Conservation (phyloP, 2,329 filamentous ascomycete genomes). For the Monilinia aucupariae region DNA sequence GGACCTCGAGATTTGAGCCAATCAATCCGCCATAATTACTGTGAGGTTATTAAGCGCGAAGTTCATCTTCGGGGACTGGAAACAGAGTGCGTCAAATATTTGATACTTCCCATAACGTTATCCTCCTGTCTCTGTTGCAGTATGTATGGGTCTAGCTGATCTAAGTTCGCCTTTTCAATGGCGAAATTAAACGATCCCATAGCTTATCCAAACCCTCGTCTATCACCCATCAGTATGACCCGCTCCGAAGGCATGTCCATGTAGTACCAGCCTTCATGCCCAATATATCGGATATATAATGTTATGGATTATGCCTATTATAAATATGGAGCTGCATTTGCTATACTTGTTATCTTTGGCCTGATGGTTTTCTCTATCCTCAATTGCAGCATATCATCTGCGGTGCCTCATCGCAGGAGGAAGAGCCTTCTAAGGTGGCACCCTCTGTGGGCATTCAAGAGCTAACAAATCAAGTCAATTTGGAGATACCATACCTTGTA, state of each 20-base stretch:
- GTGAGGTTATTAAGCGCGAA: not conserved
- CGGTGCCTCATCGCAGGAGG: not conserved
- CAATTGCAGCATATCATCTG: not conserved
- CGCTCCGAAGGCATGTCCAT: conserved; percentile 1
- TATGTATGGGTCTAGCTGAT: not conserved
- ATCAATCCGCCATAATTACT: not conserved
- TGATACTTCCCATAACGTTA: not conserved
- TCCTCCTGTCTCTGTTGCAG: not conserved
- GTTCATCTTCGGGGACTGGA: not conserved
- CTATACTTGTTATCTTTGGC: not conserved
- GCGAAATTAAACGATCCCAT: not conserved
- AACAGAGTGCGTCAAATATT: not conserved
- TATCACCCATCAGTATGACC: conserved; percentile 1
- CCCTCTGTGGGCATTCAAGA: not conserved
- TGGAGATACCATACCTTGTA: not conserved
- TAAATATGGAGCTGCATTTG: not conserved
- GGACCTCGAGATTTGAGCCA: not conserved
- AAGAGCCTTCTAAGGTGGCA: not conserved
- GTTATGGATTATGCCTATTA: conserved; percentile 1
- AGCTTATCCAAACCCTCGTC: conserved; percentile 2
- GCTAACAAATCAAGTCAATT: not conserved
- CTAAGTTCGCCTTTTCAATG: not conserved
- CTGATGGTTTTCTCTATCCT: not conserved
- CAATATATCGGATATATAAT: conserved; percentile 1
- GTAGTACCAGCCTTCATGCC: conserved; percentile 7